Percentiles rank a stretch among this genome's conserved stretches.
These are phyloP conservation scores for Penicillium frequentans DNA, from an alignment of 2,329 filamentous ascomycete genomes.

Conservation along the genomic window DNA sequence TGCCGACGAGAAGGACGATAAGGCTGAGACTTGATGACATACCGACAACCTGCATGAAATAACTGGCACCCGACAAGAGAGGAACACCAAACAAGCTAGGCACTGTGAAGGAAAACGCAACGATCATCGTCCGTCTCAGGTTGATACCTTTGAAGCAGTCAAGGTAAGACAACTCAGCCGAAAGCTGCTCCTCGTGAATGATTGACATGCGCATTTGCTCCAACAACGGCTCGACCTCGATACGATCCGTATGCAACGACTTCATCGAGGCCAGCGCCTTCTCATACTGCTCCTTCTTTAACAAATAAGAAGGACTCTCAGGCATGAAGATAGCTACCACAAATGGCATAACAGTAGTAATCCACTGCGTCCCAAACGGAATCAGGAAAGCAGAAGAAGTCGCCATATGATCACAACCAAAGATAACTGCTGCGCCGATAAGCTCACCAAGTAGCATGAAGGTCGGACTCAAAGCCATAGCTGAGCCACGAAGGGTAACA, in stretches of 20 bases:
- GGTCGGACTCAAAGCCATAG: constrained; percentile 51
- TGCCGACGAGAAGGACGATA: constrained; percentile 48
- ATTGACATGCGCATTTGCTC: constrained; percentile 44
- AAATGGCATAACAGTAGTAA: constrained; percentile 41
- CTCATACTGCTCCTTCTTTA: constrained; percentile 43
- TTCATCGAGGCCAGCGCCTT: constrained; percentile 47
- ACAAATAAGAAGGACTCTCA: constrained; percentile 53
- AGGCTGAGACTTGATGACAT: constrained; percentile 33
- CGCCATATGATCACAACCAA: constrained; percentile 26
- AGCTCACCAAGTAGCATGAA: constrained; percentile 53
- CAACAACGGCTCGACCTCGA: constrained; percentile 35
- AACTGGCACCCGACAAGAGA: constrained; percentile 46
- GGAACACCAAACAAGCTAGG: constrained; percentile 50
- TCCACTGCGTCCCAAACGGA: constrained; percentile 28
- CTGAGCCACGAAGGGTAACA: constrained; percentile 46
- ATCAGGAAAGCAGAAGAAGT: constrained; percentile 31
- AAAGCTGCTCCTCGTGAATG: constrained; percentile 50
- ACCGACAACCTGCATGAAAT: constrained; percentile 39
- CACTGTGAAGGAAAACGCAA: constrained; percentile 43
- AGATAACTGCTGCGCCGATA: constrained; percentile 47
- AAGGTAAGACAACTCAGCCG: constrained; percentile 30
- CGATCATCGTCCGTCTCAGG: constrained; percentile 31
- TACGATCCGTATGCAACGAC: constrained; percentile 48
- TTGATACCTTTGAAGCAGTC: constrained; percentile 28
- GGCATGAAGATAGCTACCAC: constrained; percentile 48